Evolutionary conservation across 495 filamentous ascomycete species (phyloP).

Genomic region (Trichoderma asperelloides): DNA sequence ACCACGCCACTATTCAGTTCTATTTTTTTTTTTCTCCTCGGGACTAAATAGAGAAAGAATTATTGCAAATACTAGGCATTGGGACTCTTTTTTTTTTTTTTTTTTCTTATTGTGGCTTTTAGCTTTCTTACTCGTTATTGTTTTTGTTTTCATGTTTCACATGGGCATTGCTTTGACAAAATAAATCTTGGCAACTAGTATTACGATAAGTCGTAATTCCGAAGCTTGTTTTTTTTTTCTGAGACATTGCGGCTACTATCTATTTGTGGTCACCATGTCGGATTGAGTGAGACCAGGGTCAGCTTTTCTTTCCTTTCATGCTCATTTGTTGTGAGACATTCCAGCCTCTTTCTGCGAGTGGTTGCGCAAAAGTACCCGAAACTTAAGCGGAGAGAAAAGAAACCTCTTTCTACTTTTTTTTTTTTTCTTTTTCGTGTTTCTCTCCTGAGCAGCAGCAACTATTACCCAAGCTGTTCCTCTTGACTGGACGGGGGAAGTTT

Average conservation of each 20-base stretch:
- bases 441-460: neutral
- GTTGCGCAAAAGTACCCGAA: neutral
- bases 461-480: too few relatives aligned
- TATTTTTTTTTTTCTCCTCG: neutral
- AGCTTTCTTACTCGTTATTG: neutral
- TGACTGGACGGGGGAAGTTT: too few relatives aligned
- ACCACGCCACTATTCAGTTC: neutral
- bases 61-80: neutral
- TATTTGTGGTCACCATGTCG: too few relatives aligned
- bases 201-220: neutral
- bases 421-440: neutral
- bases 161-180: neutral
- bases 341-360: neutral
- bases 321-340: too few relatives aligned
- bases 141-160: neutral
- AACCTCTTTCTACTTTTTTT: neutral
- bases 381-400: neutral
- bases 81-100: neutral
- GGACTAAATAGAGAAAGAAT: too few relatives aligned
- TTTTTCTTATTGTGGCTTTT: neutral
- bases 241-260: neutral
- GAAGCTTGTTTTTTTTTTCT: neutral
- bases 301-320: too few relatives aligned
- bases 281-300: too few relatives aligned
- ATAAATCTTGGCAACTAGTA: neutral